Evolutionary conservation across 371 early-diverging fungal species (phyloP).

Genomic region (Chytridiales sp.): DNA sequence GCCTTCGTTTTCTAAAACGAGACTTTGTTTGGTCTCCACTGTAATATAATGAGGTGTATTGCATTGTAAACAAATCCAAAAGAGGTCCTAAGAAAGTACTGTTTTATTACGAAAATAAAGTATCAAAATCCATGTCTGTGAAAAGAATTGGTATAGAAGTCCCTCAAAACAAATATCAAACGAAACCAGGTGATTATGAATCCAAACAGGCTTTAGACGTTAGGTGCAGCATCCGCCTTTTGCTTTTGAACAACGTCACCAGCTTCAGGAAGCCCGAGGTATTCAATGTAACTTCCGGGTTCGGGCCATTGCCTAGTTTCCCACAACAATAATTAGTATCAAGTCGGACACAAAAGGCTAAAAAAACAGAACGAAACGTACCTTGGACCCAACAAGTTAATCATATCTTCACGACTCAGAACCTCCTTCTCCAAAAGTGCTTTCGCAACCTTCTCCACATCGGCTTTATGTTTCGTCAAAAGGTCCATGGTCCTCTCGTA

Average conservation of each 20-base stretch:
- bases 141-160: no score
- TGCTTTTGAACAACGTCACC: conserved; percentile 7
- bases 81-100: no score
- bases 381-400: conserved; percentile 75
- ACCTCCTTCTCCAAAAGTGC: conserved; percentile 94
- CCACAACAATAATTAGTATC: neutral
- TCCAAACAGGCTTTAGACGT: no score
- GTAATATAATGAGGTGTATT: no score
- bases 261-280: conserved; percentile 22
- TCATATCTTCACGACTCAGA: conserved; percentile 92
- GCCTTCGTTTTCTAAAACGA: no score
- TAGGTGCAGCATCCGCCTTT: no score
- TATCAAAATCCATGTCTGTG: no score
- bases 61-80: no score
- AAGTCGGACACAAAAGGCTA: neutral
- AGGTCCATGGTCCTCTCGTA: conserved; percentile 78
- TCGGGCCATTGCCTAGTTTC: conserved; percentile 31
- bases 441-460: conserved; percentile 92
- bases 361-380: conserved; percentile 14
- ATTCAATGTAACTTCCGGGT: conserved; percentile 36
- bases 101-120: no score
- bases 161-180: no score
- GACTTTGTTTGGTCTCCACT: no score
- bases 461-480: conserved; percentile 74
- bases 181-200: no score